Base-by-base conservation (phyloP, 495 filamentous ascomycete genomes). In the Xylaria palmicola region DNA sequence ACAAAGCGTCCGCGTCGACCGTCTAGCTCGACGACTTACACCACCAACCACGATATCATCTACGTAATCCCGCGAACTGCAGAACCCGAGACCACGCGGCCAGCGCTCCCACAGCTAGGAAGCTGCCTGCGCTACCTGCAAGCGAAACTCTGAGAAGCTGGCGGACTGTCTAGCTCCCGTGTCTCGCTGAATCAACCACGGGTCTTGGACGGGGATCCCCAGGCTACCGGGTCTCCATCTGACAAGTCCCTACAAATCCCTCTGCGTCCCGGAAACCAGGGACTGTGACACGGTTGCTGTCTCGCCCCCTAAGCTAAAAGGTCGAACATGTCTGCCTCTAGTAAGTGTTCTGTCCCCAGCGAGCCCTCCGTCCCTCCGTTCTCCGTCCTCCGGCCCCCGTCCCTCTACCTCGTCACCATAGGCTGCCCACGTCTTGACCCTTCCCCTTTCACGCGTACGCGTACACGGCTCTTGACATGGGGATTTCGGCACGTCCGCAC, bases 221-320 rank as follows among this genome's bases (percentile, higher is more conserved):
- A 60, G 58, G 34, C 50, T 29, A 54, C 34, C 30, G 24, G 40
- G 47, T 60, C 57, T 60, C 36, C 49, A 50, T 60, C 57, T 60
- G 47, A 51, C 57, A 39, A 60, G 43, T 49, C n/a, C n/a, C n/a
- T n/a, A n/a, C n/a, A n/a, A n/a, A n/a, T n/a, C n/a, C n/a, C 27
- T 60, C 13, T 44, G 37, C 19, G 56, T 59, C 41, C 27, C 43
- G 34, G 17, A 27, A 41, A 43, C 34, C n/a, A 56, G 37, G 52
- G 53, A 56, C 53, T 56, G 53, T 56, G 26, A 51, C 48, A 27
- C 24, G 7, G 51, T 47, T 34, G 37, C 37, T 52, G 49, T 60
- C 41, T 60, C 37, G 47, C 41, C n/a, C n/a, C n/a, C 41, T 36
- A 27, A 44, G 27, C 47, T 32, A 52, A 52, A 52, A 43, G 36